These are phyloP conservation scores for Rhizoctonia solani DNA, from an alignment of 1,284 basidiomycete species.

Conservation along the genomic window DNA sequence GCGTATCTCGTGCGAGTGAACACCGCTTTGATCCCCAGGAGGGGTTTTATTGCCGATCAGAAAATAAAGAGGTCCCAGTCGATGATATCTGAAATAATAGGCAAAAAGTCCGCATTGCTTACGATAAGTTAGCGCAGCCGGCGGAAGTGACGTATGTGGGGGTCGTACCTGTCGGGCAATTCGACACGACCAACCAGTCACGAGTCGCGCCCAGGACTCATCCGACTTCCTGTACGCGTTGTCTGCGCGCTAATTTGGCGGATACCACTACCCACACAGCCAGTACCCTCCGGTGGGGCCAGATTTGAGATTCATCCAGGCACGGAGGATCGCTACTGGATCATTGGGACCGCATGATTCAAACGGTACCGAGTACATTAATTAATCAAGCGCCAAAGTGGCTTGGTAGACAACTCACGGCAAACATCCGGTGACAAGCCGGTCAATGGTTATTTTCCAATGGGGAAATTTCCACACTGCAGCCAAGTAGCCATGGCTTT, in stretches of 20 bases:
- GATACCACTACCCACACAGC: neutral
- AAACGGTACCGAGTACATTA: neutral
- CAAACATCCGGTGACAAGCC: no score
- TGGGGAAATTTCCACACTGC: no score
- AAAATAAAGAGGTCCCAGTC: neutral
- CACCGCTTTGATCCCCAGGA: slow-evolving; percentile 69
- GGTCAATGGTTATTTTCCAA: no score
- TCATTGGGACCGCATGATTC: neutral
- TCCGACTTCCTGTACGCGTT: slow-evolving; percentile 52
- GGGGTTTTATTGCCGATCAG: slow-evolving; percentile 10
- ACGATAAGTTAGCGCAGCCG: slow-evolving; percentile 92
- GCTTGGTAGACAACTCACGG: no score
- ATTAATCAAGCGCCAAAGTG: no score
- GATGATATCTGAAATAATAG: neutral
- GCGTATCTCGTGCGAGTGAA: no score
- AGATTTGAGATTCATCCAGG: neutral
- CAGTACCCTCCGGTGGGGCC: no score
- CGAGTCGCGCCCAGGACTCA: slow-evolving; percentile 42
- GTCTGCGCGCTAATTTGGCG: neutral
- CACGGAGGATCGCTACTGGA: neutral
- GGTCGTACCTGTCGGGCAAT: slow-evolving; percentile 34
- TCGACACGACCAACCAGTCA: no score
- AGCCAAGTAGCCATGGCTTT: no score
- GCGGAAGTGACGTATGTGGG: slow-evolving; percentile 94
- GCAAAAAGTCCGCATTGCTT: no score